phyloP scores from a whole-genome alignment of 768 basidiomycete species.

The Phaeotremella skinneri region DNA sequence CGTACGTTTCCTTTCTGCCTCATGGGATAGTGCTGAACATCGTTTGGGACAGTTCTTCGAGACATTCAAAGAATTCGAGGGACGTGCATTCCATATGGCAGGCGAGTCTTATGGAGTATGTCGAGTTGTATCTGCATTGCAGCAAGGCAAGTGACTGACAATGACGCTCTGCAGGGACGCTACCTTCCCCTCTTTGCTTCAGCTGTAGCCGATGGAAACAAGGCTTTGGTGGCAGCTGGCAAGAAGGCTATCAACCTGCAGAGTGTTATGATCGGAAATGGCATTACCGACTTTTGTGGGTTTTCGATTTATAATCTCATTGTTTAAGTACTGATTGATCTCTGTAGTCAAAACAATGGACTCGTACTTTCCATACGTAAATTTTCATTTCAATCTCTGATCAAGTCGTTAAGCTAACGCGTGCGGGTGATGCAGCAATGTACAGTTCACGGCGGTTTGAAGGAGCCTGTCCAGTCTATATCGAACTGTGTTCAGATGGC shows the following conservation, averaged over 20 bases:
- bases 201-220: constrained; percentile 72
- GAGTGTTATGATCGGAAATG: constrained; percentile 68
- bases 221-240: constrained; percentile 57
- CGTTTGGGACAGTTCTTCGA: constrained; percentile 61
- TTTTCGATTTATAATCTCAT: background rate
- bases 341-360: constrained; percentile 29
- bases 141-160: background rate
- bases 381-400: constrained; percentile 2
- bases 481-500: constrained; percentile 45
- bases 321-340: constrained; percentile 3
- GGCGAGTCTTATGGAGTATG: constrained; percentile 76
- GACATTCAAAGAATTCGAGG: constrained; percentile 69
- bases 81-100: constrained; percentile 67
- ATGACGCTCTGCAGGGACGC: constrained; percentile 30
- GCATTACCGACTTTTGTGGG: constrained; percentile 51
- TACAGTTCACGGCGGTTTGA: constrained; percentile 34
- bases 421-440: constrained; percentile 36
- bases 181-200: constrained; percentile 62
- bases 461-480: constrained; percentile 39
- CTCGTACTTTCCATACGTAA: constrained; percentile 45
- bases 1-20: constrained; percentile 18
- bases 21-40: background rate
- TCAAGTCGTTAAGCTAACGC: no score
- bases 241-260: constrained; percentile 63
- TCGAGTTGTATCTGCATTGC: constrained; percentile 31